Conservation (phyloP, 169 alveolate genomes). For the Theileria annulata region DNA sequence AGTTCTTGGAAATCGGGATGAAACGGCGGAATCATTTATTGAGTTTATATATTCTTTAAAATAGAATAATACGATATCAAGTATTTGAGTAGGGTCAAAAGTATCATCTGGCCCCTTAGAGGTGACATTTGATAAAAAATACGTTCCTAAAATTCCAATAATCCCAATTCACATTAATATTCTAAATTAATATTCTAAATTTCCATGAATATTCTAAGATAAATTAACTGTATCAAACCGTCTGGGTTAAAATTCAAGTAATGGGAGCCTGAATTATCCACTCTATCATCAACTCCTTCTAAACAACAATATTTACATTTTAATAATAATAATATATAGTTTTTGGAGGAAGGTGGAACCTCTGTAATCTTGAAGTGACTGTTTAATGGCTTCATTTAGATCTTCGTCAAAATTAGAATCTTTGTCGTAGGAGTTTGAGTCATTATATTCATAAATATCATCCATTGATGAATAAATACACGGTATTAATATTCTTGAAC, state of each 20-base stretch:
- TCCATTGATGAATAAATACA: neutral
- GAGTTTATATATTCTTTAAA: neutral
- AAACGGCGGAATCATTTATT: neutral
- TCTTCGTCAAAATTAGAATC: conserved; percentile 23
- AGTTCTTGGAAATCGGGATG: neutral
- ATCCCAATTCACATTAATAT: neutral
- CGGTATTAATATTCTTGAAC: neutral
- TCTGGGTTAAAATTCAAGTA: conserved; percentile 8
- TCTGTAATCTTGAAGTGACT: conserved; percentile 33
- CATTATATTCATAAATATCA: neutral
- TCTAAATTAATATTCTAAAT: neutral
- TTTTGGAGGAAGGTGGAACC: neutral
- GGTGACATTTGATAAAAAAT: neutral
- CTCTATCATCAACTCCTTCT: neutral
- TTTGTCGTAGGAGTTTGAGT: conserved; percentile 1
- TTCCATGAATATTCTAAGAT: too few species aligned
- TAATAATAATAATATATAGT: neutral
- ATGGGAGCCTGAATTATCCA: conserved; percentile 3
- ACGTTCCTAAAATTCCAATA: neutral
- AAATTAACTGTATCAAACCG: neutral
- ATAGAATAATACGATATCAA: neutral
- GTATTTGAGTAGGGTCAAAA: conserved; percentile 7
- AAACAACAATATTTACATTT: neutral
- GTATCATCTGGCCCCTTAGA: neutral
- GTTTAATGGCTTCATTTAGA: conserved; percentile 40